Percentiles rank a stretch among this genome's conserved stretches.
Evolutionary conservation across 2,329 filamentous ascomycete species (phyloP).

Genomic region (Mycogone perniciosa): DNA sequence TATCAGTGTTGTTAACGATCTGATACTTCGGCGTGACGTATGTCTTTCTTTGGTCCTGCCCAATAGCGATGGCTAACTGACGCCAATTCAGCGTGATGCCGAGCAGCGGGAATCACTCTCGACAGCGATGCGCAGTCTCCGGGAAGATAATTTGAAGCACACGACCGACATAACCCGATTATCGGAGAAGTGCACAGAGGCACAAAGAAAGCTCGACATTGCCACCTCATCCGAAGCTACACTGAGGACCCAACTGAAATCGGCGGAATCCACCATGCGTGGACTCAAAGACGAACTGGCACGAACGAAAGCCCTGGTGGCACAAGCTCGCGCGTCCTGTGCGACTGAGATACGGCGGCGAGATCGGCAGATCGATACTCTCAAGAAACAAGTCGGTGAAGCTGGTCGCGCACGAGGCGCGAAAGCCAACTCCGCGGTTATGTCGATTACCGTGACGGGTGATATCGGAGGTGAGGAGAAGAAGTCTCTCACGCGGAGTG

Average conservation of each 20-base stretch:
- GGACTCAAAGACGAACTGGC: conserved; percentile 78
- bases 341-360: conserved; percentile 86
- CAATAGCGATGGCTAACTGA: conserved; percentile 6
- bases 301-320: conserved; percentile 69
- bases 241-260: conserved; percentile 62
- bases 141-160: conserved; percentile 68
- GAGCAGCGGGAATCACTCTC: conserved; percentile 81
- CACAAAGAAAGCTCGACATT: conserved; percentile 49
- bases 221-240: conserved; percentile 66
- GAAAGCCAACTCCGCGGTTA: conserved; percentile 47
- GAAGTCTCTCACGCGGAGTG: conserved; percentile 25
- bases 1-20: conserved; percentile 89
- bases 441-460: conserved; percentile 52
- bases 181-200: conserved; percentile 46
- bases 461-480: conserved; percentile 43
- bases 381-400: conserved; percentile 82
- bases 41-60: conserved; percentile 8
- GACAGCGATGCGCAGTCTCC: conserved; percentile 67
- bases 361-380: conserved; percentile 77
- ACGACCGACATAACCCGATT: conserved; percentile 59
- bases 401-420: conserved; percentile 56
- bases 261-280: conserved; percentile 66
- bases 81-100: conserved; percentile 64
- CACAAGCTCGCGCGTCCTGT: conserved; percentile 79
- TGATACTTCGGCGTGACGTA: conserved; percentile 86